Conservation (phyloP, 257 asterid genomes). For the Solanum virginianum region DNA sequence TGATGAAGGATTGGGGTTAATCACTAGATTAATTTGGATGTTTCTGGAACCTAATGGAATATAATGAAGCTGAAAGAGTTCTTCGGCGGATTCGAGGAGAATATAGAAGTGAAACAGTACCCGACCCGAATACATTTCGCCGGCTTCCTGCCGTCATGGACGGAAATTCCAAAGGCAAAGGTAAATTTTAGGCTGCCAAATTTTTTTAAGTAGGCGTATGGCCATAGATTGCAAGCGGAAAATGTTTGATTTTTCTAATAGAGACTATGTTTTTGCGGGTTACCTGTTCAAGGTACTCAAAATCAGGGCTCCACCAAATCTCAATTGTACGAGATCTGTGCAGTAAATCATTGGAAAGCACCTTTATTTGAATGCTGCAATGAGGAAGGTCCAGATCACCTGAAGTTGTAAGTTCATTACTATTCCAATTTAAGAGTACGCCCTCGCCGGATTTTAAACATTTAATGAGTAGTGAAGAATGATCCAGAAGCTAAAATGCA, state of each 20-base stretch:
- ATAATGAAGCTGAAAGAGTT: not conserved
- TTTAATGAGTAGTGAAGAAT: not conserved
- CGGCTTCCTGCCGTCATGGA: not conserved
- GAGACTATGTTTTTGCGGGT: not conserved
- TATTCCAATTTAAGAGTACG: not conserved
- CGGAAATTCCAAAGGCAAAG: not conserved
- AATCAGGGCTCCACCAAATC: not conserved
- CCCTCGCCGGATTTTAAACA: not conserved
- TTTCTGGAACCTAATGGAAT: not conserved
- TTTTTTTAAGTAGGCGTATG: not conserved
- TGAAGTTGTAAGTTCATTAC: not conserved
- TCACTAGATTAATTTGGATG: not conserved
- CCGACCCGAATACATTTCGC: not conserved
- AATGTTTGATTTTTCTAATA: not conserved
- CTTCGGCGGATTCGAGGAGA: not conserved
- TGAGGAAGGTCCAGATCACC: not conserved
- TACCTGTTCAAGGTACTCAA: not conserved
- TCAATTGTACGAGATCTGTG: slow-evolving; percentile 1
- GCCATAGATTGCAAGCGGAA: not conserved
- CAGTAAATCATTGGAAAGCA: not conserved
- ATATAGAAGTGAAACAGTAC: not conserved
- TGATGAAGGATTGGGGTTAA: not conserved
- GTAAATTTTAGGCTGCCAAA: not conserved
- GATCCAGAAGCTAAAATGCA: not conserved
- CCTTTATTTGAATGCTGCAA: not conserved